Base-by-base conservation (phyloP, 306 rosid genomes). In the Ammopiptanthus mongolicus region DNA sequence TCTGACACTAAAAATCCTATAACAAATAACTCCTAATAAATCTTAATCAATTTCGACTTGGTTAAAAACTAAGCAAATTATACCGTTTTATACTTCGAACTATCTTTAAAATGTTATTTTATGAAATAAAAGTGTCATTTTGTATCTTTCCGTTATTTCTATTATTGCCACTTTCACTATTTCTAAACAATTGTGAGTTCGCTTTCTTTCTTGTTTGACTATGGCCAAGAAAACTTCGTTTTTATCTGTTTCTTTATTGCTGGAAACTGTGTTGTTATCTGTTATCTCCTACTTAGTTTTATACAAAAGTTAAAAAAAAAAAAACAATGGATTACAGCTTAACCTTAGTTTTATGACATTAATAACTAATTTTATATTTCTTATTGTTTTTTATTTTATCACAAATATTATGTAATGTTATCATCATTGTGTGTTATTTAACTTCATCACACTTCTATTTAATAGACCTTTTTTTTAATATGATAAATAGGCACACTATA, bases 401-500 rank as follows among this genome's bases (percentile, higher is more conserved):
- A 10, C 21, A 51, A 19, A 36, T 17, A 21, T 13, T 34, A 14
- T 18, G 37, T 53, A 6, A 21, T 70, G 33, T 8, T 8, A 21
- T 46, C 11, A 13, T 22, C 46, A 22, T 31, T 33, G 22, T 33
- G 10, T 18, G 41, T 4, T 14, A 34, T 5, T 34, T 2, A 19
- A 22, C 46, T 31, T 73, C 9, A 19, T 41, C 14, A 36, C 14
- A 28, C n/a, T n/a, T n/a, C 4, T 44, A 28, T 8, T 19, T 22
- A 31, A 23, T n/a, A 56, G 67, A 73, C 17, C 11, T 39, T 57
- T 25, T 5, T 73, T 15, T n/a, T 71, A 4, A 48, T 48, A 5
- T 48, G 18, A 48, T n/a, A 48, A 3, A 25, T 63, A 89, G 95
- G 95, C 95, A 18, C 95, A 89, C 66, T 81, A 80, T 47, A 85